Base-by-base conservation (phyloP, 2,329 filamentous ascomycete species). In the Thielaviopsis ethacetica region DNA sequence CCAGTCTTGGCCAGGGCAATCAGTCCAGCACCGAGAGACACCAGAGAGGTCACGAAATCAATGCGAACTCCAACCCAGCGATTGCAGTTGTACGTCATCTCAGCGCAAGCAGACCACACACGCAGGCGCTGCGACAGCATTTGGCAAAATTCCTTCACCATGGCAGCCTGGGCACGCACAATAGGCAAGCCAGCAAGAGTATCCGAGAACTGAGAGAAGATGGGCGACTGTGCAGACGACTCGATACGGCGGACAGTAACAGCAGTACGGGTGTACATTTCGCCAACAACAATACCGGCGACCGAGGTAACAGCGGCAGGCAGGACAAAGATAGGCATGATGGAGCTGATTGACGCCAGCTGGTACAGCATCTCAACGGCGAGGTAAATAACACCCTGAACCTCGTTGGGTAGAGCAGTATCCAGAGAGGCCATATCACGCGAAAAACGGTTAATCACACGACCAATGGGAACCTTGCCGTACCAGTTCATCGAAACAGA, bases 381-480 rank as follows among this genome's bases (percentile, higher is more conserved):
- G 13, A 70, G 69, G 59, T 77, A 75, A 10, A 78, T 59, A 2
- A 70, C 71, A 49, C 65, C 63, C 5, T 74, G 72, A 0, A 80
- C 67, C 69, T 76, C 72, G 1, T 70, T 68, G 21, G 73, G 71
- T 6, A 82, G 66, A 1, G 68, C 64, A 7, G 71, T 73, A 63
- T 82, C 79, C 56, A 82, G 72, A 0, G 78, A 78, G n/a, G 73
- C 71, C 66, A 80, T 79, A 61, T 82, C 79, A 41, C 78, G 76
- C 0, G 76, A 76, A 62, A 81, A 79, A 13, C 79, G 74, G 64
- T 80, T 80, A 58, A 76, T 72, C 59, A 79, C 73, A 49, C 78
- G 73, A 13, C 78, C 75, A 17, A 77, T 72, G 0, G 78, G 74
- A 1, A 78, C 72, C 53, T 75, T 67, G 65, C 79, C 78, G 63